These are phyloP conservation scores for Euphorbia celastroides DNA, from an alignment of 441 rosid genomes.

Conservation along the genomic window DNA sequence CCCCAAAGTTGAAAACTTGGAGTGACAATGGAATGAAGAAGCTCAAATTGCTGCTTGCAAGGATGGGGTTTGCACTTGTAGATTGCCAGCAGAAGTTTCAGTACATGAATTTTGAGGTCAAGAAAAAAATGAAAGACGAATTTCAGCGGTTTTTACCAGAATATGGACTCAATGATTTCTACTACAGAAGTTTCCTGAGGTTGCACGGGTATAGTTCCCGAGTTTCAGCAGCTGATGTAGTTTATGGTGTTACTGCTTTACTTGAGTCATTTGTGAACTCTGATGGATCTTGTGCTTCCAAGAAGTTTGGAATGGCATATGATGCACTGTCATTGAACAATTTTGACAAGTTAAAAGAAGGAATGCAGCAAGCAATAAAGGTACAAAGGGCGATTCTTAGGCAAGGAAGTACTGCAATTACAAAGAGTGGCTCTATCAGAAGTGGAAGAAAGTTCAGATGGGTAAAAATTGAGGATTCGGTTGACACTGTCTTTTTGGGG, in stretches of 20 bases:
- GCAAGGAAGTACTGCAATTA: conserved; percentile 92
- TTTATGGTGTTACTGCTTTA: conserved; percentile 84
- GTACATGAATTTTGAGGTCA: conserved; percentile 84
- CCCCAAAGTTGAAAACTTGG: conserved; percentile 88
- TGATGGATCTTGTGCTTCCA: conserved; percentile 70
- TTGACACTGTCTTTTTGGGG: conserved; percentile 71
- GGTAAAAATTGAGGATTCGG: conserved; percentile 85
- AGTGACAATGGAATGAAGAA: conserved; percentile 87
- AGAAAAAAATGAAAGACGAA: conserved; percentile 78
- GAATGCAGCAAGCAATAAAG: conserved; percentile 93
- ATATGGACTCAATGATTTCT: conserved; percentile 79
- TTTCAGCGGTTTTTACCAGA: conserved; percentile 80
- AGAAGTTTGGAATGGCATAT: conserved; percentile 86
- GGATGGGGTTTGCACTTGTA: conserved; percentile 86
- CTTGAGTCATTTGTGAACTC: conserved; percentile 81
- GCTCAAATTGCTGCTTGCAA: conserved; percentile 84
- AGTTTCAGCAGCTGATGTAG: conserved; percentile 96
- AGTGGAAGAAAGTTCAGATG: conserved; percentile 93
- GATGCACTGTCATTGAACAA: conserved; percentile 82
- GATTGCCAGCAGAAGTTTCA: conserved; percentile 95
- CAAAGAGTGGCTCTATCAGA: conserved; percentile 68
- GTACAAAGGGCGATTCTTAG: conserved; percentile 83
- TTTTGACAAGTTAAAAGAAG: conserved; percentile 62
- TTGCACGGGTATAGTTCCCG: conserved; percentile 84
- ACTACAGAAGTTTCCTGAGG: conserved; percentile 70